A percentile compares a stretch with the other conserved stretches of the same genome.
These are phyloP conservation scores for Andrographis paniculata DNA, from an alignment of 305 asterid species.

Conservation along the genomic window DNA sequence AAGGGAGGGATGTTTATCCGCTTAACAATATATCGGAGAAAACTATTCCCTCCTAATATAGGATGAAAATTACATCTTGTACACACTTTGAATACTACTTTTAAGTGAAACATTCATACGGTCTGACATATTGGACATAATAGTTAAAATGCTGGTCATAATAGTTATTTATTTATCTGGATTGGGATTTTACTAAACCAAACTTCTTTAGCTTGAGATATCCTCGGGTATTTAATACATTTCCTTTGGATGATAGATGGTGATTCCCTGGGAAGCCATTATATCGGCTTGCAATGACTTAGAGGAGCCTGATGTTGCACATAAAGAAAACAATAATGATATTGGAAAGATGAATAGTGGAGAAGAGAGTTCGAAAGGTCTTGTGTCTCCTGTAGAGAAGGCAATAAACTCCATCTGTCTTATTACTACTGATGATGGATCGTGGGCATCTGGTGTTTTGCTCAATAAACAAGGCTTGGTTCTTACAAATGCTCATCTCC, in stretches of 20 bases:
- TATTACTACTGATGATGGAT: constrained; percentile 75
- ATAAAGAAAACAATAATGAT: constrained; percentile 27
- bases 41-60: no score
- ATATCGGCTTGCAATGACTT: constrained; percentile 58
- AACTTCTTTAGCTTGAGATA: constrained; percentile 8
- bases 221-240: constrained; percentile 14
- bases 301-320: constrained; percentile 39
- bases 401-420: constrained; percentile 88
- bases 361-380: constrained; percentile 20
- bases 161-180: no score
- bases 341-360: constrained; percentile 28
- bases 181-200: no score
- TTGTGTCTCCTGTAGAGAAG: constrained; percentile 59
- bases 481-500: constrained; percentile 96
- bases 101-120: no score
- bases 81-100: no score
- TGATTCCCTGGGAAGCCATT: constrained; percentile 97
- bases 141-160: no score
- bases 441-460: constrained; percentile 97
- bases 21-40: no score
- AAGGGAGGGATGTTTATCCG: no score
- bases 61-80: no score
- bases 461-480: constrained; percentile 80
- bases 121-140: no score
- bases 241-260: constrained; percentile 61